Percentiles rank a stretch among this genome's conserved stretches.
These are phyloP conservation scores for Carnegiea gigantea DNA, from an alignment of 179 eudicot genomes.

Conservation along the genomic window DNA sequence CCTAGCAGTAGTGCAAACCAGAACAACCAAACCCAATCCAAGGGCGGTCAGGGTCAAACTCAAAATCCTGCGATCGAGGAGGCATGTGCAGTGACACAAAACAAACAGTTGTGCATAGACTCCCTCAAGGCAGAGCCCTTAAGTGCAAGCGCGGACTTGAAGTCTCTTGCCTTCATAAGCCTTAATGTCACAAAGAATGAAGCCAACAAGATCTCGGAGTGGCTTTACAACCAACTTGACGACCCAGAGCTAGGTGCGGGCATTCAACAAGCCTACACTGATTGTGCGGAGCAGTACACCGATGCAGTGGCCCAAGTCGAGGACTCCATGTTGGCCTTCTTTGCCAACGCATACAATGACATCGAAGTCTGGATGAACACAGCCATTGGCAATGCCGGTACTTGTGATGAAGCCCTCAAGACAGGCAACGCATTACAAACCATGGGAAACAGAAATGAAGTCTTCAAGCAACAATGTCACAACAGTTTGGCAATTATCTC, in stretches of 20 bases:
- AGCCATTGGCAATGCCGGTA: constrained; percentile 20
- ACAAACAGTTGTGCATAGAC: constrained; percentile 19
- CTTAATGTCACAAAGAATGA: constrained; percentile 19
- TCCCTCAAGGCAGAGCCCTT: constrained; percentile 23
- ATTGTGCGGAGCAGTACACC: constrained; percentile 32
- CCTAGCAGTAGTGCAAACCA: neutral
- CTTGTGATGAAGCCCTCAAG: constrained; percentile 23
- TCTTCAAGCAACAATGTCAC: constrained; percentile 23
- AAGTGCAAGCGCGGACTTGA: constrained; percentile 27
- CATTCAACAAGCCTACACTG: constrained; percentile 28
- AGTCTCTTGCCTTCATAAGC: constrained; percentile 28
- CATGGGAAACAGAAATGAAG: constrained; percentile 27
- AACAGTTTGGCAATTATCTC: constrained; percentile 27
- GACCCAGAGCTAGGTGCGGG: constrained; percentile 17
- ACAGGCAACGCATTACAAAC: neutral
- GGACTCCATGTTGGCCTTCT: constrained; percentile 33
- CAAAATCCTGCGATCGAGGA: constrained; percentile 27
- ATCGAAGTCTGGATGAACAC: constrained; percentile 30
- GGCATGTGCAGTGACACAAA: constrained; percentile 18
- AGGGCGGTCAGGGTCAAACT: neutral
- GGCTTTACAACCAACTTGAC: constrained; percentile 20
- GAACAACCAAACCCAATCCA: neutral
- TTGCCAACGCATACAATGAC: constrained; percentile 25
- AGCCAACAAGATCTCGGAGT: constrained; percentile 2
- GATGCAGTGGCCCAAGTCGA: constrained; percentile 37